These are phyloP conservation scores for Suhomyces sp. DNA, from an alignment of 805 yeast genomes.

Conservation along the genomic window DNA sequence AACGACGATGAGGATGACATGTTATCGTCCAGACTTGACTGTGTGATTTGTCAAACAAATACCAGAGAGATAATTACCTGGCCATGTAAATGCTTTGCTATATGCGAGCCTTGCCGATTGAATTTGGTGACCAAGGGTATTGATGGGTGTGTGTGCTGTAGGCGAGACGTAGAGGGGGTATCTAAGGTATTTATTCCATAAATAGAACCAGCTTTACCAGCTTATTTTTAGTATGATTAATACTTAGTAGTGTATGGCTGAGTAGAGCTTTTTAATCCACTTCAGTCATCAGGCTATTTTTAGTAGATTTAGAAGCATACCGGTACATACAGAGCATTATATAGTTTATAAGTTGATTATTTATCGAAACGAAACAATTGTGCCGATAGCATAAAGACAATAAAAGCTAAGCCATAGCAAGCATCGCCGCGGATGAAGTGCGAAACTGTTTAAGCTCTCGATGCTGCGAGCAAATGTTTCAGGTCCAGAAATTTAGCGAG, in stretches of 20 bases:
- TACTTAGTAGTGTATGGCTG: too few relatives aligned
- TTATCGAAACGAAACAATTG: too few relatives aligned
- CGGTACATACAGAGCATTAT: too few relatives aligned
- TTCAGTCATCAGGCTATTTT: too few relatives aligned
- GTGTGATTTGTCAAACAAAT: slow-evolving; percentile 80
- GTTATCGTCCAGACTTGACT: slow-evolving; percentile 39
- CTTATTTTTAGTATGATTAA: too few relatives aligned
- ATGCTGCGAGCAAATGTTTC: background rate
- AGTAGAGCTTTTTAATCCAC: too few relatives aligned
- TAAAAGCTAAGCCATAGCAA: too few relatives aligned
- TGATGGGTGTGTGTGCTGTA: slow-evolving; percentile 81
- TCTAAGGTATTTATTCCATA: slow-evolving; percentile 59
- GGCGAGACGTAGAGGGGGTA: slow-evolving; percentile 67
- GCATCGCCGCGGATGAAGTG: background rate
- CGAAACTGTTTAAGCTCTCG: background rate
- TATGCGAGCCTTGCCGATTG: slow-evolving; percentile 81
- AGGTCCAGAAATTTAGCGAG: background rate
- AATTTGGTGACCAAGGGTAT: slow-evolving; percentile 70
- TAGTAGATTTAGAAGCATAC: too few relatives aligned
- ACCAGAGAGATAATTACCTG: slow-evolving; percentile 77
- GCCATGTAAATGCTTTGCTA: slow-evolving; percentile 90
- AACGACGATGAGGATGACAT: slow-evolving; percentile 24
- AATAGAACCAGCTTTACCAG: background rate
- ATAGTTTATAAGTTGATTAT: too few relatives aligned
- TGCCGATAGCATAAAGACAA: too few relatives aligned